These are phyloP conservation scores for Leishmania guyanensis DNA, from an alignment of 208 protist species.

Conservation along the genomic window DNA sequence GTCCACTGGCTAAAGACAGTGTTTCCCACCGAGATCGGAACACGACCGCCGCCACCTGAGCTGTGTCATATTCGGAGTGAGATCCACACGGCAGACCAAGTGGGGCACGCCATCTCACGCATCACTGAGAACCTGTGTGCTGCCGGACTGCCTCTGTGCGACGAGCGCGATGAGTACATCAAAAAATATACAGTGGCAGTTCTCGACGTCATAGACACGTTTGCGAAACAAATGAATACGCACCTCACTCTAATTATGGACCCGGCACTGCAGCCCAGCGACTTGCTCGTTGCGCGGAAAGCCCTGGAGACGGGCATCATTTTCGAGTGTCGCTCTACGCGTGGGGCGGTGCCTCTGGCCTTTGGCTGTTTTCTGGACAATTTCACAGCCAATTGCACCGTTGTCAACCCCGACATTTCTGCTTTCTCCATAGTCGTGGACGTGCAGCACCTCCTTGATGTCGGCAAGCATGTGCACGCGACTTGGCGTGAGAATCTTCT, in stretches of 20 bases:
- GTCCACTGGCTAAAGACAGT: constrained; percentile 71
- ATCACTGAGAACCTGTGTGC: constrained; percentile 38
- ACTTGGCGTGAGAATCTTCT: constrained; percentile 39
- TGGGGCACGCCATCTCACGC: constrained; percentile 39
- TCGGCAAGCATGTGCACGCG: constrained; percentile 49
- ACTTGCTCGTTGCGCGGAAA: constrained; percentile 34
- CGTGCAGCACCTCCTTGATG: constrained; percentile 37
- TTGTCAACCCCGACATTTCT: constrained; percentile 39
- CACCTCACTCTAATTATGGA: constrained; percentile 54
- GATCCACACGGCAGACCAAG: constrained; percentile 51
- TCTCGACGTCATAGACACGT: constrained; percentile 48
- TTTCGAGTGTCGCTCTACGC: constrained; percentile 43
- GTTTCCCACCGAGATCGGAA: constrained; percentile 40
- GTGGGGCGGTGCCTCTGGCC: constrained; percentile 41
- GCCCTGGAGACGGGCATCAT: constrained; percentile 40
- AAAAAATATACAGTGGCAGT: constrained; percentile 44
- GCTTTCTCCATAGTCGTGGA: constrained; percentile 67
- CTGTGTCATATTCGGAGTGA: constrained; percentile 31
- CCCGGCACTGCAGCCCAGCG: constrained; percentile 45
- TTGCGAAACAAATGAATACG: constrained; percentile 47
- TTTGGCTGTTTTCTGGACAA: constrained; percentile 75
- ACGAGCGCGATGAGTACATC: constrained; percentile 54
- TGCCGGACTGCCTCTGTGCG: constrained; percentile 25
- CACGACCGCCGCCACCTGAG: constrained; percentile 26
- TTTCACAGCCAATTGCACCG: constrained; percentile 49